Evolutionary conservation across 345 rosid species (phyloP), one percentile per base, ranked within the genome.

Genomic region (Linum trigynum): DNA sequence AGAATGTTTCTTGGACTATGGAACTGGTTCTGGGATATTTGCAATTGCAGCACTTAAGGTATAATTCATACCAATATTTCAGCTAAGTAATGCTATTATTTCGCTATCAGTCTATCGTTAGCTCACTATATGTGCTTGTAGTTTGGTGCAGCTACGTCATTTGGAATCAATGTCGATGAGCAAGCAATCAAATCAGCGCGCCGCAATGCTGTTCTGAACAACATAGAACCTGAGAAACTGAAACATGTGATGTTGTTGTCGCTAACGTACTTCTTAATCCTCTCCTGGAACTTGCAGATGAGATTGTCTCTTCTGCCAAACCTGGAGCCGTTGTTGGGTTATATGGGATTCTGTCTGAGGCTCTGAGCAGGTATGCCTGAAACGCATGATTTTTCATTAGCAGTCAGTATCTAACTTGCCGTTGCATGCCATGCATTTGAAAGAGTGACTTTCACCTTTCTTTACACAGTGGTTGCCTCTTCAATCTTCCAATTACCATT

Each of bases 31-130:
- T 11, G 98, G 98, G 39, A 72, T 92, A 74, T 88, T 92, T 59
- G 92, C 91, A 66, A 87, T 89, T 62, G 95, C 98, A 62, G 97
- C 94, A 51, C 83, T 87, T 57, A 89, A 85, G 96, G 97, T 92
- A 23, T 23, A 69, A 56, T 67, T 17, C 53, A 48, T 23, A 9
- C 9, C 53, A 48, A 48, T 15, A 9, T 48, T 48, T 15, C 32
- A 23, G 32, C 32, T 23, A 23, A 23, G 32, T 23, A 23, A 23
- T 23, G 32, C 32, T 23, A 23, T 23, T 23, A 23, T 23, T 23
- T 23, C 32, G 32, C 32, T 23, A 23, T 23, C 32, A 23, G 32
- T 23, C 32, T 23, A 23, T 23, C 32, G 32, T 23, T 23, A 23
- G 32, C 32, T 23, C 32, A 23, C 32, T 23, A 14, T 23, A 23